phyloP scores from a whole-genome alignment of 1,284 basidiomycete genomes.

The Leccinum proliferum region DNA sequence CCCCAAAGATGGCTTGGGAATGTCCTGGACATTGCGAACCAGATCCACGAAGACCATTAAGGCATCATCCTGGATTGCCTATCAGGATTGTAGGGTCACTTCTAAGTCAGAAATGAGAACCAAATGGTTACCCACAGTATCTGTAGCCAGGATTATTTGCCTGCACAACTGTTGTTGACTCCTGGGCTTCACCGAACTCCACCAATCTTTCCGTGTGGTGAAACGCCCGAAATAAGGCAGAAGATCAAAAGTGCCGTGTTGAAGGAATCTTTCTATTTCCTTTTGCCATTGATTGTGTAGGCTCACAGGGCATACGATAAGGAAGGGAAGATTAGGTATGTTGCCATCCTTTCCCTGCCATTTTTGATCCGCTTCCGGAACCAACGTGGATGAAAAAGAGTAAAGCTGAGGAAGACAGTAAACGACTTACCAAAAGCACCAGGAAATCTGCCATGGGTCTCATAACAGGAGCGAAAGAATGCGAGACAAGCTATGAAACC shows the following conservation, averaged over 20 bases:
- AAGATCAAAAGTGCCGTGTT: background rate
- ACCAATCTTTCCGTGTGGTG: background rate
- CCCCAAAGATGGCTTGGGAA: background rate
- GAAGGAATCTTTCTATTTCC: constrained; percentile 4
- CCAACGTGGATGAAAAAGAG: background rate
- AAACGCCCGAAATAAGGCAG: background rate
- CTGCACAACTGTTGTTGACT: background rate
- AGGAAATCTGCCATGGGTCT: background rate
- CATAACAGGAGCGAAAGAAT: background rate
- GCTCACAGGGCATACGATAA: constrained; percentile 5
- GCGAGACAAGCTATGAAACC: background rate
- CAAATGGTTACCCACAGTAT: background rate
- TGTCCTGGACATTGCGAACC: background rate
- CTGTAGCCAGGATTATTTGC: background rate
- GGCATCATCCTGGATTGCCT: background rate
- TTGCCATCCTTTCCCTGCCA: constrained; percentile 2
- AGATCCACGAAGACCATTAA: background rate
- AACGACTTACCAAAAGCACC: background rate
- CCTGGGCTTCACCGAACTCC: background rate
- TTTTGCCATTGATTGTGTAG: constrained; percentile 3
- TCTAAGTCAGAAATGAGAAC: background rate
- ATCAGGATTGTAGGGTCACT: background rate
- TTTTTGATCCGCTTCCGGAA: background rate
- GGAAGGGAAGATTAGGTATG: background rate
- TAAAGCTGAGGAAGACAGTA: background rate